Evolutionary conservation across 768 basidiomycete species (phyloP).

Genomic region (Lactarius sanguifluus): DNA sequence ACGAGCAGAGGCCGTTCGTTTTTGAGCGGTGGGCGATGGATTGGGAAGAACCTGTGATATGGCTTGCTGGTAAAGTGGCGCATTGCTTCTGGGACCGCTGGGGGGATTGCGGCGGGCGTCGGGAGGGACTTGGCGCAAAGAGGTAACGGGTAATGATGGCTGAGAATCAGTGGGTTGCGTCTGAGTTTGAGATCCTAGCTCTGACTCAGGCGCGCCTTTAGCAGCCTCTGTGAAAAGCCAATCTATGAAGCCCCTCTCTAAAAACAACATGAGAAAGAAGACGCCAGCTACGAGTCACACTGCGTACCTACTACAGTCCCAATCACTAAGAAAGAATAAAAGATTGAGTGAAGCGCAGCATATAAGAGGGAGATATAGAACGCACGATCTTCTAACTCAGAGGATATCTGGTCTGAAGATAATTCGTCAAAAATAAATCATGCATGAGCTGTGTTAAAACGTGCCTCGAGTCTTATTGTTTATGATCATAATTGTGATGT

Average conservation of each 20-base stretch:
- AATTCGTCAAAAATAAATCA: constrained; percentile 19
- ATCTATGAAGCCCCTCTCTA: constrained; percentile 81
- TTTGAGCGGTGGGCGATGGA: constrained; percentile 30
- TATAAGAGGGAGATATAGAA: constrained; percentile 11
- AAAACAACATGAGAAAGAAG: constrained; percentile 27
- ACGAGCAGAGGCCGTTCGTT: constrained; percentile 33
- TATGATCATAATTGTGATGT: constrained; percentile 93
- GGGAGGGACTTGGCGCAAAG: constrained; percentile 34
- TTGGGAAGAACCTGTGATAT: constrained; percentile 35
- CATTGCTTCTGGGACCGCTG: constrained; percentile 51
- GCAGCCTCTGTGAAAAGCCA: constrained; percentile 85
- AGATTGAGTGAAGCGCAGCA: background rate
- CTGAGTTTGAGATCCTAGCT: constrained; percentile 25
- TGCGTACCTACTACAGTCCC: constrained; percentile 76
- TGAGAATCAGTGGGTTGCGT: constrained; percentile 38
- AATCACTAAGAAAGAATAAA: constrained; percentile 48
- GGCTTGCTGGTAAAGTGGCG: constrained; percentile 68
- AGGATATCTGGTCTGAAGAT: constrained; percentile 74
- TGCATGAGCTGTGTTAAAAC: constrained; percentile 32
- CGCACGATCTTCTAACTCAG: constrained; percentile 80
- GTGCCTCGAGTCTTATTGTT: constrained; percentile 82
- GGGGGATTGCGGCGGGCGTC: constrained; percentile 48
- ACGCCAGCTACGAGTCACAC: constrained; percentile 4
- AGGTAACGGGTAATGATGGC: constrained; percentile 30
- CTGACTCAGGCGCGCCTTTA: constrained; percentile 58